phyloP scores from a whole-genome alignment of 2,329 filamentous ascomycete species.

The Epichloe hybrida region DNA sequence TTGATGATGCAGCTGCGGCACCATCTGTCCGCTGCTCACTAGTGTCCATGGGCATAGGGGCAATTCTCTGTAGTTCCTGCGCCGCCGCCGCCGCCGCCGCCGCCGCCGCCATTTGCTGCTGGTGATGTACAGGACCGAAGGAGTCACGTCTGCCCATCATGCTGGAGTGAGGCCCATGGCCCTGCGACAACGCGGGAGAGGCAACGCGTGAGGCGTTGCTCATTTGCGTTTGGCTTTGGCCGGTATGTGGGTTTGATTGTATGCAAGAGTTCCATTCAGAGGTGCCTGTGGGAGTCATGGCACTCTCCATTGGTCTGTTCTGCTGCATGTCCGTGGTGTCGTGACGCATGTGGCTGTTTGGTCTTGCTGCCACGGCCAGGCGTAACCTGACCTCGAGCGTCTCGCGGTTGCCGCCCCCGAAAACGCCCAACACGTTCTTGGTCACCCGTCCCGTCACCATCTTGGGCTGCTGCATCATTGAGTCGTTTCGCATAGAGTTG shows the following conservation, averaged over 20 bases:
- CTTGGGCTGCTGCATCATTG: constrained; percentile 45
- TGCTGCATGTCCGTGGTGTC: constrained; percentile 10
- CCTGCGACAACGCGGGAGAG: constrained; percentile 24
- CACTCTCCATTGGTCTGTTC: constrained; percentile 17
- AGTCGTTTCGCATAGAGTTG: constrained; percentile 24
- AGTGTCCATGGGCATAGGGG: constrained; percentile 20
- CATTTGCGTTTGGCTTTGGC: constrained; percentile 15
- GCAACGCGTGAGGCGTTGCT: constrained; percentile 20
- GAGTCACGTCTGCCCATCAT: constrained; percentile 15
- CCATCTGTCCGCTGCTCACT: constrained; percentile 8
- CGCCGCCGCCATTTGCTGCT: constrained; percentile 8
- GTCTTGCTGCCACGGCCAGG: constrained; percentile 61
- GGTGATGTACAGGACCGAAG: constrained; percentile 10
- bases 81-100: neutral
- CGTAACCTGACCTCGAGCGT: constrained; percentile 88
- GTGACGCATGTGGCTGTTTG: constrained; percentile 19
- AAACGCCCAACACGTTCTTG: constrained; percentile 72
- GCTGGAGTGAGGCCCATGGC: constrained; percentile 8
- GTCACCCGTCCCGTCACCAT: constrained; percentile 84
- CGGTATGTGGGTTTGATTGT: constrained; percentile 51
- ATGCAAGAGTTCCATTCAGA: constrained; percentile 69
- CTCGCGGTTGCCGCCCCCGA: constrained; percentile 70
- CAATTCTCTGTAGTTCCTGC: constrained; percentile 21
- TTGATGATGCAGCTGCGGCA: constrained; percentile 26
- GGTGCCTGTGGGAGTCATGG: constrained; percentile 43